Evolutionary conservation across 805 yeast genomes (phyloP), one percentile per base, ranked within the genome.

Genomic region (Priceomyces medius): DNA sequence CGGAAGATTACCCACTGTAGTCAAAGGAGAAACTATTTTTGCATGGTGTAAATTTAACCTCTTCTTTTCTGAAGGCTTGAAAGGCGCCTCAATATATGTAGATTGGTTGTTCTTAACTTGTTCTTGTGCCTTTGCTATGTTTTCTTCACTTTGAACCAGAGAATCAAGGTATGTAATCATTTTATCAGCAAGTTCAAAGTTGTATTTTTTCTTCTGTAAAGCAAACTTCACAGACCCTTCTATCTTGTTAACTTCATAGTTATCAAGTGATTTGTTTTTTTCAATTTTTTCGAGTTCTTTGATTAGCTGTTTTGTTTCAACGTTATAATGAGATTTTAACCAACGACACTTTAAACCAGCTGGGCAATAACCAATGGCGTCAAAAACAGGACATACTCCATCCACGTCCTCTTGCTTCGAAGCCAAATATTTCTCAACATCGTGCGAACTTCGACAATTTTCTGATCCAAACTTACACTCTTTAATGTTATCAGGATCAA

Each of bases 1-100:
- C 12, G 99, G 99, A 54, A 93, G 73, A 63, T 93, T 93, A 17
- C 99, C 99, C 4, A 93, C 99, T 0, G 99, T 93, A 24, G 99
- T 95, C 47, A 93, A 74, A 1, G 99, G 99, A 2, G 97, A 88
- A 6, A 93, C 83, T 45, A 93, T 88, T 63, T 89, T 89, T 49
- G 91, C 91, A 35, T 79, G 71, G 26, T 70, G 67, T 39, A 86
- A 74, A 56, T 89, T 70, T 36, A 93, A 58, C 42, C 66, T 74
- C 61, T 84, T 86, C 78, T 93, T 93, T 61, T 93, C 98, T n/a
- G 76, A 68, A 0, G 88, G 74, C 53, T 79, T 80, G 63, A 84
- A 80, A 14, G 89, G 83, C 1, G 95, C 76, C 57, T 91, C 97
- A 40, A 79, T 68, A 56, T 81, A 91, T n/a, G 70, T 65, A 13